Evolutionary conservation across 345 rosid genomes (phyloP).

Genomic region (Euphorbia pulcherrima): DNA sequence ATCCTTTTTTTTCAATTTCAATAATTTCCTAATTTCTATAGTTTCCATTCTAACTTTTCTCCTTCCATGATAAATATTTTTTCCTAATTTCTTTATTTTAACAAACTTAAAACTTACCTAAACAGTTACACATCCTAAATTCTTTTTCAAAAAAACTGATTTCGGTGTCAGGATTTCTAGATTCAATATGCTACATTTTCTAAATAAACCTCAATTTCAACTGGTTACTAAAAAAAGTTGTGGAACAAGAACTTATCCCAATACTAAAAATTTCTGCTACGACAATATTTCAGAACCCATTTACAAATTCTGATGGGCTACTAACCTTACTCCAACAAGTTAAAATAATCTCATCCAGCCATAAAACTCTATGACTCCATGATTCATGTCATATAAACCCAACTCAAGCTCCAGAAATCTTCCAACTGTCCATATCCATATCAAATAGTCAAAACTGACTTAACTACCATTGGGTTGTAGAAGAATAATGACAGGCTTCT

Average conservation of each 20-base stretch:
- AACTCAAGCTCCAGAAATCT: conserved; percentile 29
- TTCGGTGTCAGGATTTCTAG: no score
- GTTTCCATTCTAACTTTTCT: no score
- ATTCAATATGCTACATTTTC: neutral
- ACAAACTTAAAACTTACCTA: no score
- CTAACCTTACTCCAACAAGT: conserved; percentile 34
- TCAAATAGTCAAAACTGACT: conserved; percentile 22
- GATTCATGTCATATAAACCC: conserved; percentile 20
- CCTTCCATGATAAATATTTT: no score
- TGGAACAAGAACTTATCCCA: neutral
- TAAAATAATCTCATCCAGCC: conserved; percentile 35
- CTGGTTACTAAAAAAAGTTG: neutral
- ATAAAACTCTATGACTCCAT: conserved; percentile 31
- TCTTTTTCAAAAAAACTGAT: no score
- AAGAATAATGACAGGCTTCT: neutral
- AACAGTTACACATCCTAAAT: no score
- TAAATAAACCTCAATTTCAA: neutral
- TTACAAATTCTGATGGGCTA: conserved; percentile 24
- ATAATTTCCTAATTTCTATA: no score
- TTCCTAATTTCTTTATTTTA: no score
- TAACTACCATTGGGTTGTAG: conserved; percentile 8
- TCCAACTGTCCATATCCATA: conserved; percentile 29
- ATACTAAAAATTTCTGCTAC: neutral
- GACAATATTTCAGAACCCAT: conserved; percentile 12
- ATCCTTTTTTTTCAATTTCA: no score